Evolutionary conservation across 345 rosid species (phyloP).

Genomic region (Lepidium africanum): DNA sequence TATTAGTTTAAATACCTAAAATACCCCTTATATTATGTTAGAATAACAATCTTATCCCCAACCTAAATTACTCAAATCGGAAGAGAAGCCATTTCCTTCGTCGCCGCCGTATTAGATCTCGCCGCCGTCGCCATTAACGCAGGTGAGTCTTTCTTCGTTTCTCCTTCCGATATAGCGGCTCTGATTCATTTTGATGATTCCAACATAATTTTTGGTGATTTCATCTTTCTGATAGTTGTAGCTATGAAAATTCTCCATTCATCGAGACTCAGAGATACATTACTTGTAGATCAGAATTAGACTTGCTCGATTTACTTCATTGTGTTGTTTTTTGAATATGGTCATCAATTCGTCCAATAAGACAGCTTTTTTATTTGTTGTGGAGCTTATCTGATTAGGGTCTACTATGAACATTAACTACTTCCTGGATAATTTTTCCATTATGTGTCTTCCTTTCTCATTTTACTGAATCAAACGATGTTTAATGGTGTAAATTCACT

Average conservation of each 20-base stretch:
- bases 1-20: neutral
- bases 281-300: neutral
- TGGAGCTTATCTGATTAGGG: no score
- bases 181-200: neutral
- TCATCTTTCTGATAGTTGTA: no score
- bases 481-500: neutral
- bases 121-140: neutral
- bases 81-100: neutral
- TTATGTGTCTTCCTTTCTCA: neutral
- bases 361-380: no score
- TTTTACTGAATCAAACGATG: neutral
- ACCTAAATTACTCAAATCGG: neutral
- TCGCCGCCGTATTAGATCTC: neutral
- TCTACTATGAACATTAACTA: no score
- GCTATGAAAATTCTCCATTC: no score
- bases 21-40: neutral
- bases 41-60: neutral
- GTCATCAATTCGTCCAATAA: no score
- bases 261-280: no score
- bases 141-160: neutral
- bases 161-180: neutral
- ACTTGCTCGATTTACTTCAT: no score
- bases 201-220: neutral
- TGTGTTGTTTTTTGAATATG: no score
- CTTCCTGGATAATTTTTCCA: neutral